phyloP scores from a whole-genome alignment of 225 moss, liverwort and hornwort species.

The Sphagnum contortum region DNA sequence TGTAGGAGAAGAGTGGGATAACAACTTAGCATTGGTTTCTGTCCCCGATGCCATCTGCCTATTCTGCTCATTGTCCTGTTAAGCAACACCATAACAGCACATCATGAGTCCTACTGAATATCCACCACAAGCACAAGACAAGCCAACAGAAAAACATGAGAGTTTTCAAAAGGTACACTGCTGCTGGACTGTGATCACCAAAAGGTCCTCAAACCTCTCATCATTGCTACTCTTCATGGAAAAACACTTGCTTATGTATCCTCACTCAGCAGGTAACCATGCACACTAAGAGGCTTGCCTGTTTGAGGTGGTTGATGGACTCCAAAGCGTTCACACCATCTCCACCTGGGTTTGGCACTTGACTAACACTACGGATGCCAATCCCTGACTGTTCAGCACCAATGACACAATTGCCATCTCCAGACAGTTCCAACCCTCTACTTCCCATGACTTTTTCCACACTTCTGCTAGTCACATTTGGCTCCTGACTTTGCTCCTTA shows the following conservation, averaged over 20 bases:
- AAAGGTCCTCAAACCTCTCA: too few species aligned
- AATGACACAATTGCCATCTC: too few species aligned
- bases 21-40: slow-evolving; percentile 20
- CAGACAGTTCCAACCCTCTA: too few species aligned
- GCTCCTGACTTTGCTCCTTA: slow-evolving; percentile 7
- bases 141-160: too few species aligned
- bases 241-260: too few species aligned
- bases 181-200: too few species aligned
- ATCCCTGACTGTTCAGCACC: too few species aligned
- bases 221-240: too few species aligned
- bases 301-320: slow-evolving; percentile 13
- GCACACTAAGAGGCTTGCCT: slow-evolving; percentile 22
- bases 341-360: slow-evolving; percentile 9
- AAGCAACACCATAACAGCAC: slow-evolving; percentile 18
- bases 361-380: background rate
- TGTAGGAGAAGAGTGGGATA: slow-evolving; percentile 25
- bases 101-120: slow-evolving; percentile 31
- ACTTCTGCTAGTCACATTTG: slow-evolving; percentile 12
- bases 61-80: slow-evolving; percentile 40
- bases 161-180: too few species aligned
- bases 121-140: background rate
- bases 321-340: slow-evolving; percentile 13
- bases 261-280: too few species aligned
- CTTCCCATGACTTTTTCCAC: slow-evolving; percentile 2
- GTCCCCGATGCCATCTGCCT: slow-evolving; percentile 24